A percentile compares a stretch with the other conserved stretches of the same genome.
phyloP scores from a whole-genome alignment of 257 asterid genomes.

The Salvia rosmarinus region DNA sequence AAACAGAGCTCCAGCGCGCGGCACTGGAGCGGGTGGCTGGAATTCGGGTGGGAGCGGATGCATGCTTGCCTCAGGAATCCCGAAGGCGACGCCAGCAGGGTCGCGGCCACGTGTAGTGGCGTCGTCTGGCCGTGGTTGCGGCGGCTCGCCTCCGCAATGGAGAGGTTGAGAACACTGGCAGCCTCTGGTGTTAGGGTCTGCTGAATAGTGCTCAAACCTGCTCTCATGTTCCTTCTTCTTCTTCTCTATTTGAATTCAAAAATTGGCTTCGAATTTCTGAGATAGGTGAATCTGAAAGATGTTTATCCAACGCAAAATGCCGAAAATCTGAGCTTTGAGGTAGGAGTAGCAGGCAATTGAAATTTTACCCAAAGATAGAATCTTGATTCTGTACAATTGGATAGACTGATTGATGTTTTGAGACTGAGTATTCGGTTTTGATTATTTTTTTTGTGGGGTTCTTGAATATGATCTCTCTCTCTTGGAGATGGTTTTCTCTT shows the following conservation, averaged over 20 bases:
- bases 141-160: conserved; percentile 82
- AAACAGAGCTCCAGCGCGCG: conserved; percentile 91
- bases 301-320: conserved; percentile 22
- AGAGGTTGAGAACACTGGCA: conserved; percentile 69
- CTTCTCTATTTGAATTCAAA: not conserved
- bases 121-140: conserved; percentile 94
- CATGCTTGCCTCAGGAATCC: conserved; percentile 83
- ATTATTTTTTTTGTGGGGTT: not conserved
- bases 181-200: conserved; percentile 93
- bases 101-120: conserved; percentile 96
- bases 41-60: conserved; percentile 90
- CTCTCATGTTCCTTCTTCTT: conserved; percentile 65
- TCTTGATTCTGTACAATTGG: conserved; percentile 30
- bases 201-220: conserved; percentile 79
- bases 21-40: conserved; percentile 94
- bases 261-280: not conserved
- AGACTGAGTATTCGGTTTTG: too few relatives aligned
- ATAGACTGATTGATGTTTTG: conserved; percentile 28
- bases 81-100: conserved; percentile 75
- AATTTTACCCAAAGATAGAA: conserved; percentile 27
- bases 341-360: conserved; percentile 20
- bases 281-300: conserved; percentile 20
- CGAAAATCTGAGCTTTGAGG: conserved; percentile 5
- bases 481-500: not conserved
- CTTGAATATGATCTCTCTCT: conserved; percentile 7